Conservation (phyloP, 2,329 filamentous ascomycete species). For the Malbranchea zuffiana region DNA sequence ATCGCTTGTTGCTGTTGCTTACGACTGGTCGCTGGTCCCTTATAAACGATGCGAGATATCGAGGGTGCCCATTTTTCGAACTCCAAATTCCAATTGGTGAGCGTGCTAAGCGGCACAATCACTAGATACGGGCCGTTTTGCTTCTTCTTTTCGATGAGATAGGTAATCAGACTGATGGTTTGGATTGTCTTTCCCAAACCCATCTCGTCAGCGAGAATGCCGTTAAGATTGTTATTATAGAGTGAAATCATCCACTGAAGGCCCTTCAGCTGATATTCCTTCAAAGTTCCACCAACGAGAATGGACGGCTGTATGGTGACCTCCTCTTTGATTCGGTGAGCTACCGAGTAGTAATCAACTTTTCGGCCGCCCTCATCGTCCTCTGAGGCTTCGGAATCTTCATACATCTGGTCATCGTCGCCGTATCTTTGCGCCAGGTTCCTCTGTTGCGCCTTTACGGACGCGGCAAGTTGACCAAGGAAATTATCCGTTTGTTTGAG, state of each 20-base stretch:
- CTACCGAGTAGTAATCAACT: conserved; percentile 98
- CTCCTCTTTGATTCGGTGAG: conserved; percentile 89
- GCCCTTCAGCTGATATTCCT: conserved; percentile 98
- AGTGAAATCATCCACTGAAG: conserved; percentile 99
- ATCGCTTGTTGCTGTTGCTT: conserved; percentile 91
- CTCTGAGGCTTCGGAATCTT: conserved; percentile 55
- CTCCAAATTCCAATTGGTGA: conserved; percentile 97
- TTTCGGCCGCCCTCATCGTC: conserved; percentile 65
- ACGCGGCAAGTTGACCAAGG: conserved; percentile 86
- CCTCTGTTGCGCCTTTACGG: conserved; percentile 87
- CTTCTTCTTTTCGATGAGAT: conserved; percentile 90
- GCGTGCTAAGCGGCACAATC: conserved; percentile 89
- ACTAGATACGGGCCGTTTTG: conserved; percentile 89
- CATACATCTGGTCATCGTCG: conserved; percentile 45
- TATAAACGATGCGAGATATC: conserved; percentile 83
- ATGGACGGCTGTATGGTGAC: conserved; percentile 73
- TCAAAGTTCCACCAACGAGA: conserved; percentile 81
- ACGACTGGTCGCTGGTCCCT: conserved; percentile 77
- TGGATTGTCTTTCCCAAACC: conserved; percentile 99
- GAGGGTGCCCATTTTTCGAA: conserved; percentile 98
- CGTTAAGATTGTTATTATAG: conserved; percentile 99
- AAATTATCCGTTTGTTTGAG: conserved; percentile 96
- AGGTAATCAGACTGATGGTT: conserved; percentile 93
- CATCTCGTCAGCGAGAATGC: conserved; percentile 98
- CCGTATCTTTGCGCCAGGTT: conserved; percentile 70